Evolutionary conservation across 768 basidiomycete species (phyloP).

Genomic region (Pleurotus djamor): DNA sequence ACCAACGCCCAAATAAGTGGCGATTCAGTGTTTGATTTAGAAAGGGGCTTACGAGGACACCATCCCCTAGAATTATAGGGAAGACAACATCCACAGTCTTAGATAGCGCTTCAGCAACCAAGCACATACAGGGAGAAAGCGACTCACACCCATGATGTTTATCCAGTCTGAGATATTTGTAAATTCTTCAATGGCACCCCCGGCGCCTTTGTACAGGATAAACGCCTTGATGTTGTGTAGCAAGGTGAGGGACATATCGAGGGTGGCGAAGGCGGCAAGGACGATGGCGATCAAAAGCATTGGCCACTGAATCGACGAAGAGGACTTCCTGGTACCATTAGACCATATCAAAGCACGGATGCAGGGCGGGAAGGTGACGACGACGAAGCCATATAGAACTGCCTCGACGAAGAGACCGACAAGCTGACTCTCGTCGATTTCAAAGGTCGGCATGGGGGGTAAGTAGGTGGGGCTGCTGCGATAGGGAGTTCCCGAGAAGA

Average conservation of each 20-base stretch:
- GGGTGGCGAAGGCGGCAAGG: slow-evolving; percentile 6
- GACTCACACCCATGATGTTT: slow-evolving; percentile 10
- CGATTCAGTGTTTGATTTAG: neutral
- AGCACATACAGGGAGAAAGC: neutral
- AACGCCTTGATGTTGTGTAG: slow-evolving; percentile 13
- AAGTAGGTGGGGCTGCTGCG: neutral
- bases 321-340: neutral
- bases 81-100: slow-evolving; percentile 7
- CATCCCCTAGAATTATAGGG: slow-evolving; percentile 10
- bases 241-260: slow-evolving; percentile 8
- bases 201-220: slow-evolving; percentile 10
- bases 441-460: neutral
- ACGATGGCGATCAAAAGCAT: slow-evolving; percentile 11
- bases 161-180: slow-evolving; percentile 12
- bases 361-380: neutral
- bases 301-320: slow-evolving; percentile 2
- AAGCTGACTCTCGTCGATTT: neutral
- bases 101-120: neutral
- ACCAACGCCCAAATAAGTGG: neutral
- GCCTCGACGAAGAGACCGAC: slow-evolving; percentile 1
- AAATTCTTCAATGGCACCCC: slow-evolving; percentile 4
- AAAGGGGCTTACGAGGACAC: slow-evolving; percentile 5
- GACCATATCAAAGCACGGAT: neutral
- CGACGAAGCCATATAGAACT: neutral
- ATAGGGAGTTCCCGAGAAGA: no score